Conservation (phyloP, 768 basidiomycete genomes). For the Amanita jacksonii region DNA sequence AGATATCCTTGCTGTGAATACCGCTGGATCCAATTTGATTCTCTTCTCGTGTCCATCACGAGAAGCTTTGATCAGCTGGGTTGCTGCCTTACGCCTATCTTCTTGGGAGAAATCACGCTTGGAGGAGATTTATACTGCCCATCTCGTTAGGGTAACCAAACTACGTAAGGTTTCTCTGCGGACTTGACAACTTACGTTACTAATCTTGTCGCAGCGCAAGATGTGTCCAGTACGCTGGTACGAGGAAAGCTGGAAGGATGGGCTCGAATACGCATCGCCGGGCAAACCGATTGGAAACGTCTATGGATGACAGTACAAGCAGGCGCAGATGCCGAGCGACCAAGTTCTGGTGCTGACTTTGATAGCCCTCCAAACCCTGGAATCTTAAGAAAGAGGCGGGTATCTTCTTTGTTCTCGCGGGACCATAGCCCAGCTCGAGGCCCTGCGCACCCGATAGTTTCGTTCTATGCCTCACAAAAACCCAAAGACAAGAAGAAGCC, state of each 20-base stretch:
- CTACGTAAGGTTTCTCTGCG: slow-evolving; percentile 21
- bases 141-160: slow-evolving; percentile 76
- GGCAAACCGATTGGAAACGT: slow-evolving; percentile 95
- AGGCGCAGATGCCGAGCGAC: slow-evolving; percentile 24
- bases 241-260: slow-evolving; percentile 83
- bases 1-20: slow-evolving; percentile 87
- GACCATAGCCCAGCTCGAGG: slow-evolving; percentile 20
- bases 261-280: slow-evolving; percentile 85
- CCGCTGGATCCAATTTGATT: slow-evolving; percentile 84
- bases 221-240: slow-evolving; percentile 52
- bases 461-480: slow-evolving; percentile 55
- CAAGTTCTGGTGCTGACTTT: slow-evolving; percentile 14
- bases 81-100: slow-evolving; percentile 79
- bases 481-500: slow-evolving; percentile 68
- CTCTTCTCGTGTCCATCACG: slow-evolving; percentile 80
- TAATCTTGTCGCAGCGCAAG: slow-evolving; percentile 25
- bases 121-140: slow-evolving; percentile 96
- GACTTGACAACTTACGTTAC: slow-evolving; percentile 2
- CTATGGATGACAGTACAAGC: slow-evolving; percentile 74
- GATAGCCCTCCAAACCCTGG: slow-evolving; percentile 16
- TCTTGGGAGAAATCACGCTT: slow-evolving; percentile 93
- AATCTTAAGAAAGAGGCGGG: slow-evolving; percentile 38
- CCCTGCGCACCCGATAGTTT: slow-evolving; percentile 32
- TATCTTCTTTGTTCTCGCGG: slow-evolving; percentile 62
- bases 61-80: slow-evolving; percentile 74